These are phyloP conservation scores for Calendula officinalis DNA, from an alignment of 129 eudicot genomes.

Conservation along the genomic window DNA sequence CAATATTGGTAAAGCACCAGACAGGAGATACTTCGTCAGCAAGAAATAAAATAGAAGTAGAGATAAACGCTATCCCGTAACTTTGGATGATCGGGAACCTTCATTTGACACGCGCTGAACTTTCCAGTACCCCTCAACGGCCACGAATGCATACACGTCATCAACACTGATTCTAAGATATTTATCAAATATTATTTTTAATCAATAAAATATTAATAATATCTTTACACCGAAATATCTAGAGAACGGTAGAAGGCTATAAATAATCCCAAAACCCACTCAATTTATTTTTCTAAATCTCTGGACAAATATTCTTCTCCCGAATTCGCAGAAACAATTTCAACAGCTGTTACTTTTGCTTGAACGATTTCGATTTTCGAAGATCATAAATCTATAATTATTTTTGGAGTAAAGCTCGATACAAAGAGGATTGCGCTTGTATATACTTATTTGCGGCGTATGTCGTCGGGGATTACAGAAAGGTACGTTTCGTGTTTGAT, in stretches of 20 bases:
- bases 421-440: background rate
- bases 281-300: background rate
- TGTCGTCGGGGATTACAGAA: background rate
- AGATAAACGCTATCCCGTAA: background rate
- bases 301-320: background rate
- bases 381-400: background rate
- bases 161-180: background rate
- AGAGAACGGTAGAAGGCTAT: conserved; percentile 6
- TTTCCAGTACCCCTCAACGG: background rate
- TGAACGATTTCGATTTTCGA: background rate
- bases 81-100: conserved; percentile 19
- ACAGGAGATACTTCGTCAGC: conserved; percentile 2
- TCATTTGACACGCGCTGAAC: conserved; percentile 9
- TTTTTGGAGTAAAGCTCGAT: background rate
- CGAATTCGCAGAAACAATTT: background rate
- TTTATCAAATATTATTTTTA: background rate
- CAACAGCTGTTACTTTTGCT: background rate
- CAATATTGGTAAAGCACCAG: background rate
- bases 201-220: background rate
- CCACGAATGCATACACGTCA: conserved; percentile 29
- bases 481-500: conserved; percentile 15
- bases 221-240: conserved; percentile 7
- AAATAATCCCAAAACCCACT: conserved; percentile 9
- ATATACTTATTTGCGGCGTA: conserved; percentile 10
- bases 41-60: background rate